phyloP scores from a whole-genome alignment of 1,139 yeast genomes.

The Keqinozyma sinolaborantium region DNA sequence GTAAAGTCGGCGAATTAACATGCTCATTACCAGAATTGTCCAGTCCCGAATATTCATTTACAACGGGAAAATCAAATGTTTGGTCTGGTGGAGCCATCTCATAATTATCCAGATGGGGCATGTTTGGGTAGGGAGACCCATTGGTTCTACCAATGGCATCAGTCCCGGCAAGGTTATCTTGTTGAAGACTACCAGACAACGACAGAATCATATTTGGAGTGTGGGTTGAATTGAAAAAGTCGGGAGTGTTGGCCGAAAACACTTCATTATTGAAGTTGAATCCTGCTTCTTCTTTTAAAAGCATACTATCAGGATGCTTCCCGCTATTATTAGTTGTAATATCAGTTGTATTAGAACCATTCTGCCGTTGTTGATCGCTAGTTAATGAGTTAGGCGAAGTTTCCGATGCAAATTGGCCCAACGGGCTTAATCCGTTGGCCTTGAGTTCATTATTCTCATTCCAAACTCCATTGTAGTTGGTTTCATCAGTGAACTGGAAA shows the following conservation, averaged over 20 bases:
- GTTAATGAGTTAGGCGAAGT: constrained; percentile 20
- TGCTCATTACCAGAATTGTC: constrained; percentile 9
- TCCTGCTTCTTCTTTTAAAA: constrained; percentile 5
- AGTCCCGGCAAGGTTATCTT: constrained; percentile 1
- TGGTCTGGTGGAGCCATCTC: constrained; percentile 11
- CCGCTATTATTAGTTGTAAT: constrained; percentile 5
- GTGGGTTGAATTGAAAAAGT: constrained; percentile 22
- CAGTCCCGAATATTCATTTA: constrained; percentile 14
- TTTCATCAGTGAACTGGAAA: constrained; percentile 1
- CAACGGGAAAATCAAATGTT: constrained; percentile 15
- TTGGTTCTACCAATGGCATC: constrained; percentile 2
- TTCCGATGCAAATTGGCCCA: constrained; percentile 22
- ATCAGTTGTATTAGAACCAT: constrained; percentile 1
- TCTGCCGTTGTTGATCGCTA: constrained; percentile 8
- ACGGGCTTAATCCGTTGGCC: constrained; percentile 19
- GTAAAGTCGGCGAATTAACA: constrained; percentile 9
- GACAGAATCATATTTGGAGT: constrained; percentile 17
- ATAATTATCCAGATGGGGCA: constrained; percentile 8
- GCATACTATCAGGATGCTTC: constrained; percentile 3
- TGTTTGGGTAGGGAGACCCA: constrained; percentile 4
- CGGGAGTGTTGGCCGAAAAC: constrained; percentile 27
- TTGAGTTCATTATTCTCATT: constrained; percentile 15
- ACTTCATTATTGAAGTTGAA: constrained; percentile 18
- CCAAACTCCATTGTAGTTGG: constrained; percentile 14
- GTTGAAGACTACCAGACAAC: constrained; percentile 1